phyloP scores from a whole-genome alignment of 2,329 filamentous ascomycete genomes.

The Torrubiella hemipterigena region DNA sequence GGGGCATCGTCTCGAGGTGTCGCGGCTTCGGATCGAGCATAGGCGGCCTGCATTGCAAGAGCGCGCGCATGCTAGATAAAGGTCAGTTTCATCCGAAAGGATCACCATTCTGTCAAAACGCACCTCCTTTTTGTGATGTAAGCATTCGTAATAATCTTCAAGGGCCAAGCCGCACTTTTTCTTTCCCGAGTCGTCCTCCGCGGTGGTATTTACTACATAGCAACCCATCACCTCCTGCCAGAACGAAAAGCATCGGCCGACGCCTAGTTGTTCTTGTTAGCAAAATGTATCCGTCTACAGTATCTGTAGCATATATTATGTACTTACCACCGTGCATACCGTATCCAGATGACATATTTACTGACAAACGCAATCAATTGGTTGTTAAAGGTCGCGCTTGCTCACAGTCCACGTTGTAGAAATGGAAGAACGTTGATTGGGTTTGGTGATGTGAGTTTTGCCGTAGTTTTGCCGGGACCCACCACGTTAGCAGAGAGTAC shows the following conservation, averaged over 20 bases:
- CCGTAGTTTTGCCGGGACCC: too few relatives aligned
- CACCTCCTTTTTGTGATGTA: conserved; percentile 99
- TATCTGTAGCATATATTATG: not conserved
- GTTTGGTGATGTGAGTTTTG: too few relatives aligned
- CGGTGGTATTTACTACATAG: conserved; percentile 86
- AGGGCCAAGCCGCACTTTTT: conserved; percentile 75
- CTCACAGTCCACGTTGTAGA: too few relatives aligned
- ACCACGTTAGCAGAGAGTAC: too few relatives aligned
- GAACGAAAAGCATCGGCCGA: conserved; percentile 88
- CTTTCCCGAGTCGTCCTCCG: conserved; percentile 69
- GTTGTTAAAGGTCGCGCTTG: too few relatives aligned
- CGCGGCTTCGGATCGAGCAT: conserved; percentile 65
- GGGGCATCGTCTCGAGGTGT: conserved; percentile 70
- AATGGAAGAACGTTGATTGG: too few relatives aligned
- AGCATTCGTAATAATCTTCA: conserved; percentile 97
- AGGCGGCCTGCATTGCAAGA: conserved; percentile 68
- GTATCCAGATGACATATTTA: conserved; percentile 67
- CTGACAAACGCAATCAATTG: too few relatives aligned
- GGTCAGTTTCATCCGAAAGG: not conserved
- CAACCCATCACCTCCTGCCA: conserved; percentile 98
- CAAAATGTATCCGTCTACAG: too few relatives aligned
- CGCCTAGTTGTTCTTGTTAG: conserved; percentile 35
- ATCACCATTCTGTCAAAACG: conserved; percentile 14
- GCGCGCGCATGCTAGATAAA: conserved; percentile 60
- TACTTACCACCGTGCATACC: conserved; percentile 67